phyloP scores from a whole-genome alignment of 768 basidiomycete species.

The Pisolithus marmoratus region DNA sequence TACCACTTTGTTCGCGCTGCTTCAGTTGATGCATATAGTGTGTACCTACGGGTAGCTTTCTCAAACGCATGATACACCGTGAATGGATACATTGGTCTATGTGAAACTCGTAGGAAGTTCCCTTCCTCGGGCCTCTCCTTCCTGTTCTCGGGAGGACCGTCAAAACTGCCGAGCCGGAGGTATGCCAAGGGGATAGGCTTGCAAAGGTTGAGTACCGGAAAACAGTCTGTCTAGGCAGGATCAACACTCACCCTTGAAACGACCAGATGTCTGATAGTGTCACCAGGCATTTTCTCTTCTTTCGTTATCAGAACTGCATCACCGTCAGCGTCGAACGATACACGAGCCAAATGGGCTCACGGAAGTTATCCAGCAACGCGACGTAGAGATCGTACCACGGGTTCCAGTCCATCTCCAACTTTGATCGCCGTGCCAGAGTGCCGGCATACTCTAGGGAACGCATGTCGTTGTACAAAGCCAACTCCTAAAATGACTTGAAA shows the following conservation, averaged over 20 bases:
- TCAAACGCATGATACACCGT: constrained; percentile 67
- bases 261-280: constrained; percentile 44
- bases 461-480: constrained; percentile 75
- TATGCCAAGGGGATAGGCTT: constrained; percentile 80
- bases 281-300: constrained; percentile 51
- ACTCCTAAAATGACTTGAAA: constrained; percentile 40
- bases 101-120: constrained; percentile 45
- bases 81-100: constrained; percentile 65
- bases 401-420: constrained; percentile 60
- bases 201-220: constrained; percentile 5
- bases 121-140: constrained; percentile 59
- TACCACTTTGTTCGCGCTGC: constrained; percentile 58
- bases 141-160: constrained; percentile 51
- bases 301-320: constrained; percentile 57
- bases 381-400: constrained; percentile 68
- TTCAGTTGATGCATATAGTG: constrained; percentile 61
- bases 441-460: constrained; percentile 68
- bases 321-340: constrained; percentile 1
- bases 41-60: constrained; percentile 57
- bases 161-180: constrained; percentile 66
- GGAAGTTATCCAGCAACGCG: constrained; percentile 70
- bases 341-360: constrained; percentile 36
- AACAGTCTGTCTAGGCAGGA: constrained; percentile 1
- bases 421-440: constrained; percentile 51
- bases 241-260: constrained; percentile 54